Conservation (phyloP, 23 red algal species). For the Gracilariopsis chorda region DNA sequence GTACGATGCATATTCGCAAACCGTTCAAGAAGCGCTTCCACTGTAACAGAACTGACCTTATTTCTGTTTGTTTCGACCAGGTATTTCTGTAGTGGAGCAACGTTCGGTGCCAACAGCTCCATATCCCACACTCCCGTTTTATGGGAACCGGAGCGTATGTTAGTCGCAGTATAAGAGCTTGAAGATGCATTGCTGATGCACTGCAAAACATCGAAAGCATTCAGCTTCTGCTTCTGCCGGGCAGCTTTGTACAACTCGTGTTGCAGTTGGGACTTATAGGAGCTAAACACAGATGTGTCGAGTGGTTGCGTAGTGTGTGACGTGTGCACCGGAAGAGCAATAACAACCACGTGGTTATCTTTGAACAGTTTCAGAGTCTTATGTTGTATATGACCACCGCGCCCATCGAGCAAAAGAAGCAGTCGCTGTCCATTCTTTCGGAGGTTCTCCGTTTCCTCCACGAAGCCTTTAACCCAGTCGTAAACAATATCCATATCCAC, state of each 20-base stretch:
- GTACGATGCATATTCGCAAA: background rate
- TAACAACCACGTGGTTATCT: background rate
- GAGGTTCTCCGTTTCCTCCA: background rate
- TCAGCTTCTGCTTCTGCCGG: background rate
- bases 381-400: background rate
- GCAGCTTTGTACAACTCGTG: background rate
- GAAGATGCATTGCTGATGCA: background rate
- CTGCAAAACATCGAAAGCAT: background rate
- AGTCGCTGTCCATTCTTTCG: background rate
- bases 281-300: background rate
- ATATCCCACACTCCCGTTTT: slow-evolving; percentile 4
- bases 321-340: background rate
- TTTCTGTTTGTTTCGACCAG: background rate
- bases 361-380: background rate
- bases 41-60: background rate
- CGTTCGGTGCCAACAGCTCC: background rate
- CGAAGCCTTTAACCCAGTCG: background rate
- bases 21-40: background rate
- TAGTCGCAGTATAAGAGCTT: background rate
- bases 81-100: background rate
- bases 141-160: background rate
- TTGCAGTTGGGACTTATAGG: slow-evolving; percentile 1
- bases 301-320: background rate
- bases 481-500: background rate
- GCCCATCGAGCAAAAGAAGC: background rate